Evolutionary conservation across 2,329 filamentous ascomycete genomes (phyloP), one percentile per base, ranked within the genome.

Genomic region (Pezicula neosporulosa): DNA sequence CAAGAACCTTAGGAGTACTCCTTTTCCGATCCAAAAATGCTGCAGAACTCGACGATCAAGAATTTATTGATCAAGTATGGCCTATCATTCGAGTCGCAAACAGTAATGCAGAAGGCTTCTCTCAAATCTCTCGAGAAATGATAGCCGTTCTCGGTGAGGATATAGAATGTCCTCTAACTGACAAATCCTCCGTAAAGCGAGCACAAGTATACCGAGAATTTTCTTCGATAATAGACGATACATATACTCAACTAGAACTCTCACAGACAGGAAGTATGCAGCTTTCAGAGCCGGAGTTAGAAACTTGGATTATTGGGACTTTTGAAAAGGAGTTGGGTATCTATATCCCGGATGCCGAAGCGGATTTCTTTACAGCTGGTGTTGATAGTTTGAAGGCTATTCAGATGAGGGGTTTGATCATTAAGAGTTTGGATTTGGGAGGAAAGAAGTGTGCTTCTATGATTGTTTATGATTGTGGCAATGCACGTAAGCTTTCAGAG

Each of bases 341-440:
- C 3, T 19, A 33, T n/a, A 24, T 47, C 7, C 24, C 28, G 19
- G 44, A 58, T 47, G 53, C 68, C 46, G 72, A 75, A 19, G 72
- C 75, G 1, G 83, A 86, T 60, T 80, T 87, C 59, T 86, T 85
- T 59, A 66, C 72, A 0, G 66, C 73, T 1, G 82, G 82, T 0
- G 68, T 85, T 2, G 83, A 86, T 61, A 81, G 77, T 43, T 64
- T 86, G 24, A 78, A 82, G 54, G 77, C 80, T 1, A 81, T 83
- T 27, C 74, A 76, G 48, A 74, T 82, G 51, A 74, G 82, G 55
- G 71, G 72, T 13, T 65, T 70, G 1, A 76, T 87, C 24, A 66
- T 78, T 48, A 73, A 74, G 12, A 69, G 75, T 1, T 60, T 86
- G 2, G 72, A 81, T 24, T 58, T 81, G 1, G 70, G 72, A 1